These are phyloP conservation scores for Pezicula carpinea DNA, from an alignment of 2,329 filamentous ascomycete genomes.

Conservation along the genomic window DNA sequence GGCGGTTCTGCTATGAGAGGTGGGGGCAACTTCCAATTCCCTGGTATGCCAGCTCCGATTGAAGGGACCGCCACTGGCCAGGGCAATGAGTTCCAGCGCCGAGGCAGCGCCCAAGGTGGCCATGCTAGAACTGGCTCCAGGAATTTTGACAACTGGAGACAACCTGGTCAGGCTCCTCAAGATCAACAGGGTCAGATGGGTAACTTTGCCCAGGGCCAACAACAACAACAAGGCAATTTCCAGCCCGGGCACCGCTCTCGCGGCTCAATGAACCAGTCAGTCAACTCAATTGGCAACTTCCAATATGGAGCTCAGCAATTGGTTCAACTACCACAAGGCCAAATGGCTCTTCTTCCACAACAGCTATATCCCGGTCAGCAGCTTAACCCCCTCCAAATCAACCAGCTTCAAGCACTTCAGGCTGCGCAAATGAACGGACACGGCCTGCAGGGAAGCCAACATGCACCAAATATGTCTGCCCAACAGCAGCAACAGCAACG, in stretches of 20 bases:
- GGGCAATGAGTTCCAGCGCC: slow-evolving; percentile 64
- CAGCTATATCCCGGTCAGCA: slow-evolving; percentile 76
- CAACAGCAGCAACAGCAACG: slow-evolving; percentile 84
- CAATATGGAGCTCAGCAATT: slow-evolving; percentile 87
- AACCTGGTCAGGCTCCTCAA: slow-evolving; percentile 37
- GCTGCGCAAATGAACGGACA: slow-evolving; percentile 79
- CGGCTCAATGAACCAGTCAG: slow-evolving; percentile 79
- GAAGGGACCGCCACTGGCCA: slow-evolving; percentile 43
- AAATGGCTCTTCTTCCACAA: slow-evolving; percentile 78
- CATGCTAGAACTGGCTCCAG: slow-evolving; percentile 81
- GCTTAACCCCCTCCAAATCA: slow-evolving; percentile 81
- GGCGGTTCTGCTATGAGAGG: slow-evolving; percentile 56
- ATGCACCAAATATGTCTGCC: slow-evolving; percentile 60
- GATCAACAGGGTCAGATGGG: slow-evolving; percentile 53
- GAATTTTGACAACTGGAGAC: slow-evolving; percentile 99
- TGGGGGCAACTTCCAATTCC: slow-evolving; percentile 70
- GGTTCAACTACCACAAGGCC: slow-evolving; percentile 76
- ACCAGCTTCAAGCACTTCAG: slow-evolving; percentile 88
- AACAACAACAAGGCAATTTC: slow-evolving; percentile 67
- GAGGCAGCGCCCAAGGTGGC: slow-evolving; percentile 58
- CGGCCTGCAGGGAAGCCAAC: slow-evolving; percentile 65
- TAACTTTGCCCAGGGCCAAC: slow-evolving; percentile 66
- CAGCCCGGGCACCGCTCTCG: slow-evolving; percentile 88
- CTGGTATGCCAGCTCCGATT: slow-evolving; percentile 45
- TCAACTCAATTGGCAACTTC: slow-evolving; percentile 79